Evolutionary conservation across 176 grass and related monocot species (phyloP).

Genomic region (Juncus effusus): DNA sequence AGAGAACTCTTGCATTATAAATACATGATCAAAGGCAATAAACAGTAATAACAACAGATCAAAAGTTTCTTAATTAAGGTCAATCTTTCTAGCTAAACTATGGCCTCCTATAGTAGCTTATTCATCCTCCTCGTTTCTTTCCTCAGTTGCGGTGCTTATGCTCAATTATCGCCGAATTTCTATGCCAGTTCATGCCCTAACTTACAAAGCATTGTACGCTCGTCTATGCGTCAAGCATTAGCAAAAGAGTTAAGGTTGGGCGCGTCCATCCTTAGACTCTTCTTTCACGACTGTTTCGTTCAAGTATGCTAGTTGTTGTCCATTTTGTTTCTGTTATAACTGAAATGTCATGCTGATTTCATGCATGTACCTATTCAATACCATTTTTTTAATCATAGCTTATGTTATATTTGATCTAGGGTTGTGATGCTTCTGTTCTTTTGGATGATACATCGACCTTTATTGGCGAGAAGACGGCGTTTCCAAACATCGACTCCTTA

Average conservation of each 20-base stretch:
- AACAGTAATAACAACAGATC: not conserved
- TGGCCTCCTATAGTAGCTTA: slow-evolving; percentile 39
- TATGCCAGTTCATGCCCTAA: slow-evolving; percentile 46
- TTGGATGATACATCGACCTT: slow-evolving; percentile 49
- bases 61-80: not conserved
- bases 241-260: slow-evolving; percentile 49
- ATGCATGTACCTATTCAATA: not conserved
- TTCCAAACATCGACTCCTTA: slow-evolving; percentile 60
- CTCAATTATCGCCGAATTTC: slow-evolving; percentile 52
- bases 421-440: slow-evolving; percentile 73
- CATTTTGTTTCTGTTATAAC: not conserved
- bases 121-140: slow-evolving; percentile 28
- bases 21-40: slow-evolving; percentile 7
- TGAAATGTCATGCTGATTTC: not conserved
- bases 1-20: slow-evolving; percentile 14
- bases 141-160: slow-evolving; percentile 29
- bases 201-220: slow-evolving; percentile 34
- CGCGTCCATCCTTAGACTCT: slow-evolving; percentile 68
- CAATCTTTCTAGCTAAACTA: not conserved
- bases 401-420: slow-evolving; percentile 13
- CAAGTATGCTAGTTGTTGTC: slow-evolving; percentile 29
- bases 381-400: not conserved
- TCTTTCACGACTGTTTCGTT: slow-evolving; percentile 87
- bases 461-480: slow-evolving; percentile 58
- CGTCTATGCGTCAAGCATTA: slow-evolving; percentile 37